Conservation (phyloP, 495 filamentous ascomycete genomes). For the Amorphotheca resinae region DNA sequence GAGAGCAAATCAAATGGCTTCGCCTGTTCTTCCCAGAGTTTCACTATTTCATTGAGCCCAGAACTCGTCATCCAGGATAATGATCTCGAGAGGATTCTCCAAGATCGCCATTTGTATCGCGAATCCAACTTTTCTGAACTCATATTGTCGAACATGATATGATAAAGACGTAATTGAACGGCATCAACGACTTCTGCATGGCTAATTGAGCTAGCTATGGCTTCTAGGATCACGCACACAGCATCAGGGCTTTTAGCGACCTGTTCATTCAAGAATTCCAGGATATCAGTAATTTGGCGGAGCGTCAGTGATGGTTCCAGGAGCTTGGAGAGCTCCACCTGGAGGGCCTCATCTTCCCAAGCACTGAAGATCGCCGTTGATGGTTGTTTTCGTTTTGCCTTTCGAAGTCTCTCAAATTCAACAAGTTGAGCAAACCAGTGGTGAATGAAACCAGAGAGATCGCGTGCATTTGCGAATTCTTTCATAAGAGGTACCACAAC, state of each 20-base stretch:
- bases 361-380: conserved; percentile 24
- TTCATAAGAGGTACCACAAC: conserved; percentile 46
- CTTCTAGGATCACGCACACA: conserved; percentile 32
- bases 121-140: conserved; percentile 2
- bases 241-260: conserved; percentile 9
- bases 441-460: conserved; percentile 52
- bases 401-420: conserved; percentile 29
- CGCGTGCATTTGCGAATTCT: conserved; percentile 51
- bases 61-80: conserved; percentile 4
- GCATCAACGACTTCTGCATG: conserved; percentile 30
- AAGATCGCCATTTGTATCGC: conserved; percentile 18
- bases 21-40: conserved; percentile 1
- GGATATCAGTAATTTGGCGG: conserved; percentile 33
- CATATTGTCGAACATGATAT: conserved; percentile 15
- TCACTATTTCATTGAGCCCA: conserved; percentile 2
- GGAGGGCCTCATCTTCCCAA: conserved; percentile 55
- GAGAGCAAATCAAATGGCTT: conserved; percentile 3
- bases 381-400: background rate
- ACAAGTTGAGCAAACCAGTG: conserved; percentile 52
- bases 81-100: conserved; percentile 15
- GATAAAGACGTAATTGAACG: conserved; percentile 25
- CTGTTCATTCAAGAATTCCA: conserved; percentile 28
- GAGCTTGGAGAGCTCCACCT: conserved; percentile 27
- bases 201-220: conserved; percentile 32
- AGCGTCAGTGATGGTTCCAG: conserved; percentile 32